A percentile compares a stretch with the other conserved stretches of the same genome.
These are phyloP conservation scores for Candolleomyces aberdarensis DNA, from an alignment of 768 basidiomycete genomes.

Conservation along the genomic window DNA sequence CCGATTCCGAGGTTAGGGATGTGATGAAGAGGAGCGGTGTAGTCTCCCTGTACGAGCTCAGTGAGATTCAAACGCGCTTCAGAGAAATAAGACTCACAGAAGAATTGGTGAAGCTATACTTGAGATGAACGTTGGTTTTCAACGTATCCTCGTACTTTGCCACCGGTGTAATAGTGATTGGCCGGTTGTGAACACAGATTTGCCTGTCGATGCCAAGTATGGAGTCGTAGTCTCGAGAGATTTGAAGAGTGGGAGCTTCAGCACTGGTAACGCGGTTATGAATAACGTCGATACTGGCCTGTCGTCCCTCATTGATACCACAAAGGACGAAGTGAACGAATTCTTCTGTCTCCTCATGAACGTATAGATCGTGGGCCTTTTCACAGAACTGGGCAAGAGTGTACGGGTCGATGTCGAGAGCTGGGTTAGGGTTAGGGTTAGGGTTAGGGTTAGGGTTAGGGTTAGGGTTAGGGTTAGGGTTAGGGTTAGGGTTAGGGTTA, in stretches of 20 bases:
- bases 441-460: too few relatives aligned
- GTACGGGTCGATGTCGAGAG: not conserved
- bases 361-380: not conserved
- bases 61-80: not conserved
- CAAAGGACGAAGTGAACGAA: not conserved
- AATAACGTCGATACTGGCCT: not conserved
- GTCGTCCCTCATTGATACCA: not conserved
- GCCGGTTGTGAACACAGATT: not conserved
- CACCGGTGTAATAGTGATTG: not conserved
- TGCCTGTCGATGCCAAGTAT: not conserved
- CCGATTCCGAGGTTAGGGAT: not conserved
- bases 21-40: not conserved
- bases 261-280: not conserved
- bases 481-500: too few relatives aligned
- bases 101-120: not conserved
- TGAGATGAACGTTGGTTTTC: not conserved
- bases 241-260: not conserved
- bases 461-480: too few relatives aligned
- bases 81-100: not conserved
- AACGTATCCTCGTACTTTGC: slow-evolving; percentile 1
- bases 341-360: not conserved
- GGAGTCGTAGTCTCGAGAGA: slow-evolving; percentile 1
- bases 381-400: not conserved
- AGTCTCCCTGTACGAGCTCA: not conserved
- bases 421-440: too few relatives aligned